These are phyloP conservation scores for Chalara sp. DNA, from an alignment of 2,329 filamentous ascomycete species.

Conservation along the genomic window DNA sequence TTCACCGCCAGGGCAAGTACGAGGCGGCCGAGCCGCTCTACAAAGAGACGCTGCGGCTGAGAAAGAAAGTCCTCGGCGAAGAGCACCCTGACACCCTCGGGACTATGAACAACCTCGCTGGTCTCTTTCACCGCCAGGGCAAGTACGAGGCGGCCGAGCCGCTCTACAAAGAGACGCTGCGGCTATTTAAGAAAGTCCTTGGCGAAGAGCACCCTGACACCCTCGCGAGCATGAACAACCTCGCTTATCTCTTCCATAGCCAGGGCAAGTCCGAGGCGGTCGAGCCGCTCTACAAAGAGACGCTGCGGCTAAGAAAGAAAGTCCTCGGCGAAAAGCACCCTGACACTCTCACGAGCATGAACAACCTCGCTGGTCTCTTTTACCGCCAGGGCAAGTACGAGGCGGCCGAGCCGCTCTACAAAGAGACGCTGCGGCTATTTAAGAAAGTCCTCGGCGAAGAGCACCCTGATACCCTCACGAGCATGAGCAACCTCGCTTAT, in stretches of 20 bases:
- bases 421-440: neutral
- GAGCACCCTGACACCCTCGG: too few relatives aligned
- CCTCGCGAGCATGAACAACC: neutral
- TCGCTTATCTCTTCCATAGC: neutral
- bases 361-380: neutral
- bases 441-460: neutral
- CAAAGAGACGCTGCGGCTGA: neutral
- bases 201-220: neutral
- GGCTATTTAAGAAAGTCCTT: too few relatives aligned
- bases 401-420: neutral
- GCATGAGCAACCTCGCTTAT: slow-evolving; percentile 3
- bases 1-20: neutral
- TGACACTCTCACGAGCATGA: slow-evolving; percentile 1
- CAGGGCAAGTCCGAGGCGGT: slow-evolving; percentile 1
- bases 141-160: too few relatives aligned
- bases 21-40: too few relatives aligned
- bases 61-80: slow-evolving; percentile 9
- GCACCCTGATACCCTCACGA: slow-evolving; percentile 1
- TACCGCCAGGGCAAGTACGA: neutral
- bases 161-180: too few relatives aligned
- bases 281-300: neutral
- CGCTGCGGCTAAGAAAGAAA: neutral
- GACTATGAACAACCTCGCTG: too few relatives aligned
- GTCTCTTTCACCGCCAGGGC: too few relatives aligned
- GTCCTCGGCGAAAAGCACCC: neutral